These are phyloP conservation scores for Lachancea thermotolerans DNA, from an alignment of 805 yeast species.

Conservation along the genomic window DNA sequence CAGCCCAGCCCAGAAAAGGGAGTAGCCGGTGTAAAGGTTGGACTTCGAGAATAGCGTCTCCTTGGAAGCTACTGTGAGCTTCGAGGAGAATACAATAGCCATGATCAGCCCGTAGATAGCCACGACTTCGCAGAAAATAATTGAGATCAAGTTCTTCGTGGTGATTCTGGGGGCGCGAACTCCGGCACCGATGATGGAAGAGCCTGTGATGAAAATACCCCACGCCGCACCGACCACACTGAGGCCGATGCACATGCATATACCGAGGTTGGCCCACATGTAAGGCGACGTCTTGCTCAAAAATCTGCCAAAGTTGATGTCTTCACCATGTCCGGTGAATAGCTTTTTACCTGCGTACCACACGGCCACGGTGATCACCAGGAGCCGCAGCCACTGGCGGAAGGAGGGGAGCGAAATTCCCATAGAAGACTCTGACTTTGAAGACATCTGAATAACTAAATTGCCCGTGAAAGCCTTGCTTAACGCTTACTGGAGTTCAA, in stretches of 20 bases:
- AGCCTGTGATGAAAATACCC: slow-evolving; percentile 96
- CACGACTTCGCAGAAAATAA: slow-evolving; percentile 98
- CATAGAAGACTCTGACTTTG: slow-evolving; percentile 7
- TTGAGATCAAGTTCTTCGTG: slow-evolving; percentile 91
- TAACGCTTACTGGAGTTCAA: no score
- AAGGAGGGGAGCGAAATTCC: slow-evolving; percentile 11
- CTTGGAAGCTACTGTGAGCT: slow-evolving; percentile 63
- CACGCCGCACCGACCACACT: slow-evolving; percentile 98
- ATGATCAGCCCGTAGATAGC: slow-evolving; percentile 97
- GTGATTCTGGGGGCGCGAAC: slow-evolving; percentile 96
- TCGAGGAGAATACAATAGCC: slow-evolving; percentile 94
- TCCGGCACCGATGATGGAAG: slow-evolving; percentile 95
- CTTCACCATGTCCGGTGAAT: slow-evolving; percentile 88
- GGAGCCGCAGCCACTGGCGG: slow-evolving; percentile 17
- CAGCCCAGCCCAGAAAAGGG: slow-evolving; percentile 96
- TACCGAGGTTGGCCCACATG: slow-evolving; percentile 93
- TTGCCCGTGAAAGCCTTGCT: neutral
- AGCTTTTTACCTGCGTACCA: slow-evolving; percentile 35
- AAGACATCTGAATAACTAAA: neutral
- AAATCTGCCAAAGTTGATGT: slow-evolving; percentile 86
- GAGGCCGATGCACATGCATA: slow-evolving; percentile 84
- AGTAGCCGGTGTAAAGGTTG: slow-evolving; percentile 89
- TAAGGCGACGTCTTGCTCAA: slow-evolving; percentile 84
- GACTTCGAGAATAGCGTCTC: slow-evolving; percentile 63
- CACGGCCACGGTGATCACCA: slow-evolving; percentile 16